Conservation (phyloP, 257 asterid genomes). For the Fraxinus americana region DNA sequence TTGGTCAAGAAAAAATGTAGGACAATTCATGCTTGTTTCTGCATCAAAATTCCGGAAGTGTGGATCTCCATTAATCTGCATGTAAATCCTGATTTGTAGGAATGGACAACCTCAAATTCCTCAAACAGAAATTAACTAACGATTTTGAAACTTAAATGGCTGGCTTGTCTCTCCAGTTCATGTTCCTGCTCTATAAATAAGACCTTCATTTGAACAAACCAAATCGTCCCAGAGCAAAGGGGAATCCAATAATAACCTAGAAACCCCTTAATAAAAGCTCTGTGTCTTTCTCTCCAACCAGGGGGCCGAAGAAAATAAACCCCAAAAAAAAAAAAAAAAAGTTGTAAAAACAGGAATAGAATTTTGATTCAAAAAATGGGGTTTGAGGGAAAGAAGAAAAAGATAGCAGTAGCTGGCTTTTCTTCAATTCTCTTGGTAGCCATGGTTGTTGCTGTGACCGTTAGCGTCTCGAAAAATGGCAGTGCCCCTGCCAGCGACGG, state of each 20-base stretch:
- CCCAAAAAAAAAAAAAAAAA: background rate
- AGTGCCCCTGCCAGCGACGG: background rate
- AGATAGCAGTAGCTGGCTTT: constrained; percentile 39
- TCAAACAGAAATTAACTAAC: background rate
- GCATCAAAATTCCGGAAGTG: background rate
- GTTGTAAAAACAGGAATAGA: background rate
- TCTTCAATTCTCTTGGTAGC: constrained; percentile 62
- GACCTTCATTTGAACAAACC: background rate
- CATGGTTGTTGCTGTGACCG: constrained; percentile 46
- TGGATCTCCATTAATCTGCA: background rate
- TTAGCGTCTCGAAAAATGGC: constrained; percentile 24
- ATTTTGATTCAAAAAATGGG: constrained; percentile 34
- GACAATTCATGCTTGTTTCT: background rate
- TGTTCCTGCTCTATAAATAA: constrained; percentile 4
- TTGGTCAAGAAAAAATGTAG: background rate
- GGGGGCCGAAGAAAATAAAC: background rate
- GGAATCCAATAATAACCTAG: constrained; percentile 14
- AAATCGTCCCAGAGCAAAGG: constrained; percentile 26
- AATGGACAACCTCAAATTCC: background rate
- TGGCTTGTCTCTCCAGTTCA: background rate
- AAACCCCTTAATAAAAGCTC: constrained; percentile 22
- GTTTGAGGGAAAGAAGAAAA: constrained; percentile 29
- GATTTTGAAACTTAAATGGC: background rate
- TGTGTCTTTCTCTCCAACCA: background rate
- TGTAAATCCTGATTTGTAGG: background rate